Evolutionary conservation across 225 moss, liverwort and hornwort species (phyloP), one percentile per base, ranked within the genome.

Genomic region (Rhytidiadelphus loreus): DNA sequence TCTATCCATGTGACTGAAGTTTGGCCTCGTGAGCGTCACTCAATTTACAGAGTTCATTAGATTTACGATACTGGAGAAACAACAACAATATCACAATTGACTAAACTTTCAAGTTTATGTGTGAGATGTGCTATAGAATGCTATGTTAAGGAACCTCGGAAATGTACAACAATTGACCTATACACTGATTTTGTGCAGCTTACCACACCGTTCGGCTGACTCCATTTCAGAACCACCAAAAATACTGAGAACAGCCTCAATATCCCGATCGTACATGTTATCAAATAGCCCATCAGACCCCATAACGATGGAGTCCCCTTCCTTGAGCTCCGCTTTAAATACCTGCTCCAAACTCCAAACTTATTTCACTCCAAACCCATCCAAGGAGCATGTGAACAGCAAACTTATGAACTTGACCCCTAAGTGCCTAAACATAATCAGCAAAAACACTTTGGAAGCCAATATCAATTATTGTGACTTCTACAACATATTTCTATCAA

Each of bases 281-380:
- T 99, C 98, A 87, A 99, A 99, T 5, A 99, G 94, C n/a, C 98
- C 98, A 89, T 99, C 98, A 30, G 98, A 99, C 2, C 98, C 98
- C 96, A 99, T 95, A 22, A 99, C 96, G 68, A 99, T 92, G 59
- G 93, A 94, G 84, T 99, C 98, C 33, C 98, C 98, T 94, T 96
- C 96, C 86, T 91, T 90, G 48, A 96, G 91, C 57, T 95, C 95
- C 22, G 93, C 91, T 88, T 95, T 91, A 26, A 96, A 96, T 28
- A 97, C 95, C 98, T 98, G 93, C 81, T 88, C 85, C 90, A 80
- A 52, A 86, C 35, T 74, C 86, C 66, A 77, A 71, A 87, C 33
- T 85, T 43, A 24, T 58, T 75, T 61, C 25, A 87, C 35, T 88
- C 52, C 80, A 58, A 81, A 88, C 56, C 17, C 41, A 62, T 76